Evolutionary conservation across 768 basidiomycete genomes (phyloP).

Genomic region (Pholiota microspora): DNA sequence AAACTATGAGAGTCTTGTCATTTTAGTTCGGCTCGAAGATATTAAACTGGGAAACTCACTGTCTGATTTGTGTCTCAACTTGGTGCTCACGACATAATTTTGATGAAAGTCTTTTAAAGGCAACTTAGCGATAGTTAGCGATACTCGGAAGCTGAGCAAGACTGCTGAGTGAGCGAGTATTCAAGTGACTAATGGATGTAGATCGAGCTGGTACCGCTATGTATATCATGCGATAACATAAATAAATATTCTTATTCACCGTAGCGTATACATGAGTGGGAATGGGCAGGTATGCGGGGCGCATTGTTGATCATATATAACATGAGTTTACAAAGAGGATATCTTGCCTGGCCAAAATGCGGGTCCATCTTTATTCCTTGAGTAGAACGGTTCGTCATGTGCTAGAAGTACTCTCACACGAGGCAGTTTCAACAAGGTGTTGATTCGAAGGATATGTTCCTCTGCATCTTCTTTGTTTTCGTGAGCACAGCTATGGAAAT

Average conservation of each 20-base stretch:
- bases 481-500: conserved; percentile 38
- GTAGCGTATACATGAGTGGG: not conserved
- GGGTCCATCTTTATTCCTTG: conserved; percentile 37
- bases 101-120: too few species aligned
- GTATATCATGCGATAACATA: too few species aligned
- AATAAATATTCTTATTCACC: too few species aligned
- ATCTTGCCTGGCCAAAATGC: conserved; percentile 26
- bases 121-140: too few species aligned
- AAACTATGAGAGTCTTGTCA: not conserved
- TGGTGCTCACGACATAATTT: too few species aligned
- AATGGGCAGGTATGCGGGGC: not conserved
- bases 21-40: too few species aligned
- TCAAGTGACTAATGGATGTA: too few species aligned
- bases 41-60: too few species aligned
- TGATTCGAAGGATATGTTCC: conserved; percentile 38
- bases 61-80: too few species aligned
- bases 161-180: too few species aligned
- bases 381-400: conserved; percentile 54
- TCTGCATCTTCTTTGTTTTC: conserved; percentile 39
- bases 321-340: conserved; percentile 5
- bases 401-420: conserved; percentile 48
- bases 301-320: not conserved
- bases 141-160: too few species aligned
- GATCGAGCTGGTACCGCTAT: too few species aligned
- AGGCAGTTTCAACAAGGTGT: conserved; percentile 32